phyloP scores from a whole-genome alignment of 306 rosid species.

The Carpinus viminea region DNA sequence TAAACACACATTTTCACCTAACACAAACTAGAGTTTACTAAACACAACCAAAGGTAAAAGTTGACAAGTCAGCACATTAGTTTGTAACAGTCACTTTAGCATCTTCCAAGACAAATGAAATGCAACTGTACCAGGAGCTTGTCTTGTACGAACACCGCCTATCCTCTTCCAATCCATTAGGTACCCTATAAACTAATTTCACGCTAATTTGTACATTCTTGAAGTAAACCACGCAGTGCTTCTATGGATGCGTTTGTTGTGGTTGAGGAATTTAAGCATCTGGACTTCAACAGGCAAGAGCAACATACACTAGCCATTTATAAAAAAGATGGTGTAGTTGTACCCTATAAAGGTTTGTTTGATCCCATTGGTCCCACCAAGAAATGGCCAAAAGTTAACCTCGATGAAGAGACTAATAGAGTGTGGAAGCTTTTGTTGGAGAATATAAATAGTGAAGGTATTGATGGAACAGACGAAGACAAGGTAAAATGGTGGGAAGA shows the following conservation, averaged over 20 bases:
- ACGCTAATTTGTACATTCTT: not conserved
- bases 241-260: slow-evolving; percentile 50
- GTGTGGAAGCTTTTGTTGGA: slow-evolving; percentile 92
- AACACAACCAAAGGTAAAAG: too few species aligned
- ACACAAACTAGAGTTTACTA: too few species aligned
- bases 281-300: slow-evolving; percentile 52
- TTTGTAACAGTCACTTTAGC: slow-evolving; percentile 22
- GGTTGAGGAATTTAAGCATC: slow-evolving; percentile 49
- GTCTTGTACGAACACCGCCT: slow-evolving; percentile 33
- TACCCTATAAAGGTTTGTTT: slow-evolving; percentile 56
- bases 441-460: slow-evolving; percentile 82
- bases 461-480: slow-evolving; percentile 86
- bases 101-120: slow-evolving; percentile 32
- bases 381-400: slow-evolving; percentile 89
- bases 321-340: slow-evolving; percentile 53
- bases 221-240: slow-evolving; percentile 35
- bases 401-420: slow-evolving; percentile 86
- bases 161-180: slow-evolving; percentile 40
- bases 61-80: too few species aligned
- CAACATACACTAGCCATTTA: slow-evolving; percentile 45
- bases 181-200: slow-evolving; percentile 36
- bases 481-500: slow-evolving; percentile 97
- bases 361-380: slow-evolving; percentile 60
- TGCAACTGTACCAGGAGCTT: slow-evolving; percentile 30
- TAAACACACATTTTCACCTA: too few species aligned